phyloP scores from a whole-genome alignment of 352 stramenopile species.

The Globisporangium cederbergense region DNA sequence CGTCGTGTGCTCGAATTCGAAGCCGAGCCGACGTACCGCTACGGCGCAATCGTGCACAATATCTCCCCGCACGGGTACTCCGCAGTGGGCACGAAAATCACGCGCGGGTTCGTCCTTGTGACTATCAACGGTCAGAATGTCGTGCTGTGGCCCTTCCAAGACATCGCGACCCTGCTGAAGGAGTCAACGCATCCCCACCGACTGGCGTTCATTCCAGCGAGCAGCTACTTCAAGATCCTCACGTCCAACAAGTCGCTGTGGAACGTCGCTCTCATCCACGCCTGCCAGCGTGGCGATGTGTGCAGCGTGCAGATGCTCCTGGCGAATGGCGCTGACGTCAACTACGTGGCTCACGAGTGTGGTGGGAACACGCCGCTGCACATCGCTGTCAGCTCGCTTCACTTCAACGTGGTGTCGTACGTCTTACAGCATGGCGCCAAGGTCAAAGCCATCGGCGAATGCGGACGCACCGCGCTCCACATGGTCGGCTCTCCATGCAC shows the following conservation, averaged over 20 bases:
- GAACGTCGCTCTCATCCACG: conserved; percentile 87
- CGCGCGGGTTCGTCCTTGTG: conserved; percentile 75
- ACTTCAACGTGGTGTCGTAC: conserved; percentile 87
- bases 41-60: conserved; percentile 74
- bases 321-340: conserved; percentile 83
- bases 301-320: conserved; percentile 87
- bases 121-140: conserved; percentile 87
- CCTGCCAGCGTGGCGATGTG: conserved; percentile 80
- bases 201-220: conserved; percentile 80
- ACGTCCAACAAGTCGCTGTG: conserved; percentile 84
- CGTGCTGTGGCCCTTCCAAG: conserved; percentile 78
- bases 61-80: conserved; percentile 73
- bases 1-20: conserved; percentile 77
- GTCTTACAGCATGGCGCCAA: conserved; percentile 84
- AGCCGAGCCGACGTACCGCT: conserved; percentile 79
- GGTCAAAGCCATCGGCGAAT: conserved; percentile 66
- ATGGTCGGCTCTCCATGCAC: conserved; percentile 73
- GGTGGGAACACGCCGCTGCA: conserved; percentile 78
- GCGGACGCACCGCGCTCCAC: conserved; percentile 67
- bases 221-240: conserved; percentile 87
- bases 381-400: conserved; percentile 71
- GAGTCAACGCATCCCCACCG: conserved; percentile 69
- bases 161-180: conserved; percentile 62
- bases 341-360: conserved; percentile 82
- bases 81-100: conserved; percentile 70